A percentile compares a stretch with the other conserved stretches of the same genome.
phyloP scores from a whole-genome alignment of 164 flowering plant genomes.

The Cinnamomum chago region DNA sequence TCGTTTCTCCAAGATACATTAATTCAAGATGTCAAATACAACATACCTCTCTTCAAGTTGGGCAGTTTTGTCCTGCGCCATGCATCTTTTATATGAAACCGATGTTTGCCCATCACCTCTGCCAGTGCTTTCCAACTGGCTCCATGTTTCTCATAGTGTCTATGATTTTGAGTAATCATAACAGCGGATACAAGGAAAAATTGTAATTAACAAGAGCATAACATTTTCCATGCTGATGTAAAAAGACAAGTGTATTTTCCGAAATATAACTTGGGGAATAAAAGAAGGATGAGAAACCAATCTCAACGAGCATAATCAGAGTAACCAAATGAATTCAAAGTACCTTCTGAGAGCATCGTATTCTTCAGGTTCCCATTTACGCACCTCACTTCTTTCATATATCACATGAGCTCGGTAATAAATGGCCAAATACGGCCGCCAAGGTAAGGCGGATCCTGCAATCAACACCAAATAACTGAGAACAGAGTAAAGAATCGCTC shows the following conservation, averaged over 20 bases:
- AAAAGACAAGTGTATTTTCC: neutral
- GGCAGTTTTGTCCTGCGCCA: conserved; percentile 48
- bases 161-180: conserved; percentile 1
- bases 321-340: neutral
- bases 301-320: neutral
- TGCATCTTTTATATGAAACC: conserved; percentile 55
- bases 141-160: conserved; percentile 41
- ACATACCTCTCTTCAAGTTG: conserved; percentile 23
- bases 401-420: conserved; percentile 50
- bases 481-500: neutral
- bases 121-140: conserved; percentile 47
- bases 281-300: neutral
- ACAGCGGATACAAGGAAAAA: neutral
- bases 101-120: conserved; percentile 40
- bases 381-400: conserved; percentile 42
- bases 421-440: conserved; percentile 38
- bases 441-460: conserved; percentile 36
- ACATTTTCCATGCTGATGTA: neutral
- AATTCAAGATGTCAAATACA: neutral
- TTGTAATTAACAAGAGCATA: neutral
- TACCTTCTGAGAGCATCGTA: conserved; percentile 29
- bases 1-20: neutral
- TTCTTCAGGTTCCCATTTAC: conserved; percentile 52
- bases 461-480: neutral
- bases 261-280: neutral